Percentiles rank a stretch among this genome's conserved stretches.
These are phyloP conservation scores for Fusarium odoratissimum DNA, from an alignment of 2,329 filamentous ascomycete species.

Conservation along the genomic window DNA sequence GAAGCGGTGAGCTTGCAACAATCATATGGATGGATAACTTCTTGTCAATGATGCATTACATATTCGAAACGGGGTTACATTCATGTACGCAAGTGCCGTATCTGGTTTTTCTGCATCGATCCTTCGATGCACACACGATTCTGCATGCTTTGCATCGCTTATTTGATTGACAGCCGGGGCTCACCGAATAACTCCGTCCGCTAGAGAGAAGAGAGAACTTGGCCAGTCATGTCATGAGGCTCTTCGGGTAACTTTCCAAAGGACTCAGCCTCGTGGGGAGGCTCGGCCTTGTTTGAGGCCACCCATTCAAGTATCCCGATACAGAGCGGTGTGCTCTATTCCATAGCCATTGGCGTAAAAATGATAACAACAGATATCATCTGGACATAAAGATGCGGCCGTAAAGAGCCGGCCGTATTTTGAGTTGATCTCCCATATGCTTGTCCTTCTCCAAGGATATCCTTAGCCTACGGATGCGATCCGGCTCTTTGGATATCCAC, in stretches of 20 bases:
- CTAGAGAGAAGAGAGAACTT: neutral
- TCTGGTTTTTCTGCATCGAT: slow-evolving; percentile 4
- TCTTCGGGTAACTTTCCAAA: neutral
- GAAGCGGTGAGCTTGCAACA: slow-evolving; percentile 9
- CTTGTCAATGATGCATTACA: neutral
- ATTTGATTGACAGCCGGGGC: neutral
- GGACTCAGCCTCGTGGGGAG: slow-evolving; percentile 10
- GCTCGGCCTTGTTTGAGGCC: slow-evolving; percentile 12
- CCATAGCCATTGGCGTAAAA: neutral
- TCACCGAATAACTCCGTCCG: neutral
- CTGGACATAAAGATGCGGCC: neutral
- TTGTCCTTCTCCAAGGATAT: neutral
- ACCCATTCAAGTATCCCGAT: slow-evolving; percentile 1
- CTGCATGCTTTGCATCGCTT: slow-evolving; percentile 15
- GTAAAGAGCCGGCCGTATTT: neutral
- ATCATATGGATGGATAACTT: neutral
- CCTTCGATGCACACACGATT: slow-evolving; percentile 1
- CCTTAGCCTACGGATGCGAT: neutral
- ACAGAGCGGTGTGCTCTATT: slow-evolving; percentile 9
- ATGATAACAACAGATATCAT: neutral
- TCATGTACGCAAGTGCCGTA: neutral
- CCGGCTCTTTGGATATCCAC: neutral
- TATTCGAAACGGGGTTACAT: neutral
- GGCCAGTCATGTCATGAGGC: neutral
- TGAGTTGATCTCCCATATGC: neutral